Base-by-base conservation (phyloP, 2,329 filamentous ascomycete genomes). In the Penicillium freii region DNA sequence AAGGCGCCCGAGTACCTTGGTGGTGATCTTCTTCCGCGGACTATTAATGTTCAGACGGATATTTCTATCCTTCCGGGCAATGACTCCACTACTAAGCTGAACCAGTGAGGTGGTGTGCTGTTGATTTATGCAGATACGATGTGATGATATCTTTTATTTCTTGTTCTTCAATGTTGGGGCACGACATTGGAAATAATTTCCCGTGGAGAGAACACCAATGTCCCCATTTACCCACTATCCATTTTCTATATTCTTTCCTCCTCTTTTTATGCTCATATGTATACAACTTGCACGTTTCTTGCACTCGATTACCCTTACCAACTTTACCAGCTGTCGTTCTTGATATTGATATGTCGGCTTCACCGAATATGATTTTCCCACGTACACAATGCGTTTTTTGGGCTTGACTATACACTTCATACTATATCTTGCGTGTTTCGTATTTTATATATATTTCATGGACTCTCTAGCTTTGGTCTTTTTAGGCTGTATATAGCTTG, bases 21-120 rank as follows among this genome's bases (percentile, higher is more conserved):
- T n/a, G 52, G 57, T 51, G 55, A 62, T 27, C 56, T 65, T 2
- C 52, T 56, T 8, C 58, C 62, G 1, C 46, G 61, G 51, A 66
- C 63, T 51, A 72, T 73, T 21, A 64, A 67, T 44, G 67, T 73
- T 13, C 67, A 67, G 34, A 73, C 69, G 13, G 70, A 71, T 51
- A 69, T 73, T 51, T 62, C 67, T 25, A 63, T 72, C 36, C 62
- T 54, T 17, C 62, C 70, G 19, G 63, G 64, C 21, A 59, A 59
- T 33, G 62, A 60, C 4, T 69, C 66, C 0, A 56, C 55, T 31
- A 61, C 50, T 11, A 43, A 25, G 10, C 42, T 57, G 21, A 34
- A 25, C 7, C 17, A 13, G 2, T 59, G 45, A 58, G 21, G 31
- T 31, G 15, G 25, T 19, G 17, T 49, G 10, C 13, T 51, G 17